Evolutionary conservation across 2,329 filamentous ascomycete species (phyloP).

Genomic region (Myotisia sp.): DNA sequence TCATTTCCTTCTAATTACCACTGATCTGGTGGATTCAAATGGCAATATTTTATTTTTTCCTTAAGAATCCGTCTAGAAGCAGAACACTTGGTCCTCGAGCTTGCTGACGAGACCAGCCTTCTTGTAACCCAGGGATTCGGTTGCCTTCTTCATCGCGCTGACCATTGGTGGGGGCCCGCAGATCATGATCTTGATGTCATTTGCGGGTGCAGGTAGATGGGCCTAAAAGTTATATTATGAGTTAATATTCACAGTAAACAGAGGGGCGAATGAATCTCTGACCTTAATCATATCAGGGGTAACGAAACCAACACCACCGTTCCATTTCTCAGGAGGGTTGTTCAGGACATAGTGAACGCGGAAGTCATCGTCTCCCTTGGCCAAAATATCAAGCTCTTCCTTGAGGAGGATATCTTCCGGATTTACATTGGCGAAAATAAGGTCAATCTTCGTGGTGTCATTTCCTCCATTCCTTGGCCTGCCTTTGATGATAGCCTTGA

Average conservation of each 20-base stretch:
- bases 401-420: slow-evolving; percentile 81
- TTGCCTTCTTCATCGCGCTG: slow-evolving; percentile 89
- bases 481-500: slow-evolving; percentile 76
- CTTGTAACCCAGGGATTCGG: slow-evolving; percentile 74
- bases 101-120: slow-evolving; percentile 95
- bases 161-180: slow-evolving; percentile 97
- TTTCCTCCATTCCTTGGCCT: slow-evolving; percentile 50
- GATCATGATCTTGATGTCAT: slow-evolving; percentile 82
- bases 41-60: too few species aligned
- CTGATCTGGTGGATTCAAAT: too few species aligned
- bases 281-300: slow-evolving; percentile 91
- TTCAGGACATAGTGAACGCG: slow-evolving; percentile 90
- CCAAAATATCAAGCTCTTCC: slow-evolving; percentile 75
- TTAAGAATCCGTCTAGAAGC: slow-evolving; percentile 57
- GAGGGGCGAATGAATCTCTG: slow-evolving; percentile 20
- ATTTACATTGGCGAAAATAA: slow-evolving; percentile 96
- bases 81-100: slow-evolving; percentile 94
- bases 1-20: too few species aligned
- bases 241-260: not conserved
- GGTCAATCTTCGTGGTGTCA: slow-evolving; percentile 76
- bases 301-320: slow-evolving; percentile 84
- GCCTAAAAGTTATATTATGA: slow-evolving; percentile 18
- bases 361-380: slow-evolving; percentile 64
- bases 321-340: slow-evolving; percentile 85
- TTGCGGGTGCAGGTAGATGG: slow-evolving; percentile 60